Conservation (phyloP, 2,329 filamentous ascomycete species). For the Cladosporium sp. region DNA sequence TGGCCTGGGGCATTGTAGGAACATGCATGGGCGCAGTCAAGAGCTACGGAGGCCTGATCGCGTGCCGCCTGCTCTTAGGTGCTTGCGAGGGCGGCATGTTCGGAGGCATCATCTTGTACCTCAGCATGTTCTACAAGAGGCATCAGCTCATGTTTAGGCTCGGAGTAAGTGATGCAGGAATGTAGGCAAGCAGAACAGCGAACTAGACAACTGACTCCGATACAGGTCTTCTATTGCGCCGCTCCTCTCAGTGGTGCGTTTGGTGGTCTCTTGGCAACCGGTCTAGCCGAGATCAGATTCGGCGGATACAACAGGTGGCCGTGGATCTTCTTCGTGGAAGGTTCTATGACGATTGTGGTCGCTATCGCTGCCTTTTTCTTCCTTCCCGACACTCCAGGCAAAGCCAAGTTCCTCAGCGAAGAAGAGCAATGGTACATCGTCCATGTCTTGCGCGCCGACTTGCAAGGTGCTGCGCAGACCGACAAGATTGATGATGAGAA, state of each 20-base stretch:
- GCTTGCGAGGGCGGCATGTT: conserved; percentile 44
- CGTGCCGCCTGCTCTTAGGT: conserved; percentile 43
- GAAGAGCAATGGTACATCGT: conserved; percentile 35
- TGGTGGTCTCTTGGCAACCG: conserved; percentile 46
- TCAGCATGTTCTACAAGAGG: conserved; percentile 45
- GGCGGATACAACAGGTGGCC: conserved; percentile 43
- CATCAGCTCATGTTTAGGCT: conserved; percentile 44
- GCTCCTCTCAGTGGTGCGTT: conserved; percentile 43
- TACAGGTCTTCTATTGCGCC: conserved; percentile 35
- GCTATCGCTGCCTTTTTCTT: conserved; percentile 55
- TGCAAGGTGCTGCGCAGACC: conserved; percentile 31
- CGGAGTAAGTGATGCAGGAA: conserved; percentile 37
- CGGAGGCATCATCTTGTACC: conserved; percentile 44
- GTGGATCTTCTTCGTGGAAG: conserved; percentile 51
- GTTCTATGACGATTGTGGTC: conserved; percentile 56
- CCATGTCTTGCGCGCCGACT: conserved; percentile 34
- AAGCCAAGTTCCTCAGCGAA: conserved; percentile 69
- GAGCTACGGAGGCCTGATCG: conserved; percentile 43
- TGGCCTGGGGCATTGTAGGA: conserved; percentile 43
- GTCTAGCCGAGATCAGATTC: conserved; percentile 42
- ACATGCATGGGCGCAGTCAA: conserved; percentile 45
- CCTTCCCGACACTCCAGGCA: conserved; percentile 55
- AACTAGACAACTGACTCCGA: background rate
- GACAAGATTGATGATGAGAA: conserved; percentile 35
- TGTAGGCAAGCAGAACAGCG: conserved; percentile 27